These are phyloP conservation scores for Tranzscheliella williamsii DNA, from an alignment of 1,284 basidiomycete genomes.

Conservation along the genomic window DNA sequence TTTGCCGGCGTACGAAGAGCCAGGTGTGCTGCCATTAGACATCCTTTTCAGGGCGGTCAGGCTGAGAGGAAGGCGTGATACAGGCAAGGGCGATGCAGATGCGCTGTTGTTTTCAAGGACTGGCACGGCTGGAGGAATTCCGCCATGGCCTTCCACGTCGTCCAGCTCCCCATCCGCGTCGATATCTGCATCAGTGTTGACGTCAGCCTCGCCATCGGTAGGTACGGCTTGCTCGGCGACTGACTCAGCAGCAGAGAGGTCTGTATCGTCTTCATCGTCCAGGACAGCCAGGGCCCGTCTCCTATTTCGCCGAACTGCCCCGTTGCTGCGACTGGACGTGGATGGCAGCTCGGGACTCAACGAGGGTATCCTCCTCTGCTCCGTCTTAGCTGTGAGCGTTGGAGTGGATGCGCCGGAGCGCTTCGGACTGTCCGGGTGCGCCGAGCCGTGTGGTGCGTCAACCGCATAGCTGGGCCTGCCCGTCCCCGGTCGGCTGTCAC, in stretches of 20 bases:
- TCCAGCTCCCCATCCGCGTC: conserved; percentile 23
- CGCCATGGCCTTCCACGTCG: conserved; percentile 7
- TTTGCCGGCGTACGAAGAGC: background rate
- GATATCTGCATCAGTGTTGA: conserved; percentile 2
- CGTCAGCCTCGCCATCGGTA: background rate
- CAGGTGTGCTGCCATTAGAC: conserved; percentile 9
- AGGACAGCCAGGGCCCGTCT: background rate
- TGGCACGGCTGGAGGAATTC: background rate
- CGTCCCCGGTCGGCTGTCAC: background rate
- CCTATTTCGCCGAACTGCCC: background rate
- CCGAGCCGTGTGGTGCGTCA: too few relatives aligned
- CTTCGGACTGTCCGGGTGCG: background rate
- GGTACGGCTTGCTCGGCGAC: background rate
- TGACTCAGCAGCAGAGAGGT: background rate
- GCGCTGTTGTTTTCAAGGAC: background rate
- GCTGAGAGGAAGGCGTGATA: conserved; percentile 16
- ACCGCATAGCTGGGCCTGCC: too few relatives aligned
- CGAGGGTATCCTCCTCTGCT: background rate
- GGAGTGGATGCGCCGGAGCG: background rate
- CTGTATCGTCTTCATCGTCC: conserved; percentile 1
- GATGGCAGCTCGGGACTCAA: background rate
- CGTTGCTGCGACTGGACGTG: background rate
- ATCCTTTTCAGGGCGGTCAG: conserved; percentile 9
- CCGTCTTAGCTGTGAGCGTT: background rate
- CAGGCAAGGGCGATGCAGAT: background rate